A percentile compares a stretch with the other conserved stretches of the same genome.
Evolutionary conservation across 192 early-diverging fungal genomes (phyloP).

Genomic region (Backusella tuberculispora): DNA sequence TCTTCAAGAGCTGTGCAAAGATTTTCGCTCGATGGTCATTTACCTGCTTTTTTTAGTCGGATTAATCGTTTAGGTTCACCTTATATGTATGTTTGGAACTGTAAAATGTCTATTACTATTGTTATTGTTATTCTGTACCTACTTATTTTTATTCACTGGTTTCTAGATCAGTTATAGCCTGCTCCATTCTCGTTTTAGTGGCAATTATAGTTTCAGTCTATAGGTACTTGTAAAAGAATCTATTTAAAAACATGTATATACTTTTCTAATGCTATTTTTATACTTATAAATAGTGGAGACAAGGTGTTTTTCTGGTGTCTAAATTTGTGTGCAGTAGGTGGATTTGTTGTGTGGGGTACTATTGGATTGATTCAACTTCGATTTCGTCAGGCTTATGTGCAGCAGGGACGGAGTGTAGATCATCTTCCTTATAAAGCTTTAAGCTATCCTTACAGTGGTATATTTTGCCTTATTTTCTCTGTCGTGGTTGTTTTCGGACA

Average conservation of each 20-base stretch:
- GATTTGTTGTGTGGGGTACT: constrained; percentile 80
- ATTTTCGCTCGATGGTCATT: constrained; percentile 71
- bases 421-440: constrained; percentile 72
- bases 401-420: constrained; percentile 62
- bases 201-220: constrained; percentile 58
- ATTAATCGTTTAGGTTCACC: constrained; percentile 65
- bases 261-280: neutral
- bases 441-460: constrained; percentile 68
- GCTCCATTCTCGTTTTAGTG: constrained; percentile 55
- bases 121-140: neutral
- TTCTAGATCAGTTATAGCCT: constrained; percentile 49
- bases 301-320: constrained; percentile 62
- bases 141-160: neutral
- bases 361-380: constrained; percentile 77
- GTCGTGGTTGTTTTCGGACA: constrained; percentile 66
- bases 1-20: constrained; percentile 76
- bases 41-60: constrained; percentile 61
- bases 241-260: neutral
- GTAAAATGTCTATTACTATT: neutral
- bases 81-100: neutral
- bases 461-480: constrained; percentile 63
- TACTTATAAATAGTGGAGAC: constrained; percentile 28
- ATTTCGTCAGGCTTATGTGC: constrained; percentile 75
- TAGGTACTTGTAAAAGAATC: neutral
- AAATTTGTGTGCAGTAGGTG: constrained; percentile 66